Percentiles rank a stretch among this genome's conserved stretches.
phyloP scores from a whole-genome alignment of 108 stramenopile species.

The Pseudonitzschia delicatissima region DNA sequence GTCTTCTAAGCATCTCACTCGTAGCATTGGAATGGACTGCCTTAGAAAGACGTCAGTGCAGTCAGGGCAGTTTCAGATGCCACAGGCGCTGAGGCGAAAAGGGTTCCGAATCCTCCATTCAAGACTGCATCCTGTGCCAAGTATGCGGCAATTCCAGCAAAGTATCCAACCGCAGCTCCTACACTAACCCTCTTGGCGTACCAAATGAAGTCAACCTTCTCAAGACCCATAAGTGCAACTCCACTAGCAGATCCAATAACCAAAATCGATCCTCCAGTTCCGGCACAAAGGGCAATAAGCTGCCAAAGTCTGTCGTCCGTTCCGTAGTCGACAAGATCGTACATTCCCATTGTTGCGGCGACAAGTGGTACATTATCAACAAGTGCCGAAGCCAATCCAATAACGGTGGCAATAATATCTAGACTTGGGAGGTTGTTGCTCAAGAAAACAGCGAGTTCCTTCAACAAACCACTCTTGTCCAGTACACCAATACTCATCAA shows the following conservation, averaged over 20 bases:
- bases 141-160: slow-evolving; percentile 90
- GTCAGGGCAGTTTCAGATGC: not conserved
- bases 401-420: slow-evolving; percentile 92
- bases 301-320: slow-evolving; percentile 93
- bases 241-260: slow-evolving; percentile 92
- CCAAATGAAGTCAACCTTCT: slow-evolving; percentile 95
- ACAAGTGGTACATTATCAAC: slow-evolving; percentile 95
- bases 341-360: slow-evolving; percentile 95
- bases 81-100: slow-evolving; percentile 34
- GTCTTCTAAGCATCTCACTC: too few relatives aligned
- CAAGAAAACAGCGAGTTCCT: slow-evolving; percentile 83
- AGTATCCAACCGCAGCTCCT: slow-evolving; percentile 86
- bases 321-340: slow-evolving; percentile 81
- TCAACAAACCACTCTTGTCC: slow-evolving; percentile 89
- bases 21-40: too few relatives aligned
- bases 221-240: slow-evolving; percentile 93
- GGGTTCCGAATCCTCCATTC: slow-evolving; percentile 45
- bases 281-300: slow-evolving; percentile 92
- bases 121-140: slow-evolving; percentile 68
- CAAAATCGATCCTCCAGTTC: slow-evolving; percentile 92
- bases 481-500: slow-evolving; percentile 92
- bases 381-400: slow-evolving; percentile 88
- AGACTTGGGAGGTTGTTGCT: slow-evolving; percentile 83
- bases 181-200: slow-evolving; percentile 86
- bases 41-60: not conserved